phyloP scores from a whole-genome alignment of 805 yeast genomes.

The Saccharomycopsis capsularis region DNA sequence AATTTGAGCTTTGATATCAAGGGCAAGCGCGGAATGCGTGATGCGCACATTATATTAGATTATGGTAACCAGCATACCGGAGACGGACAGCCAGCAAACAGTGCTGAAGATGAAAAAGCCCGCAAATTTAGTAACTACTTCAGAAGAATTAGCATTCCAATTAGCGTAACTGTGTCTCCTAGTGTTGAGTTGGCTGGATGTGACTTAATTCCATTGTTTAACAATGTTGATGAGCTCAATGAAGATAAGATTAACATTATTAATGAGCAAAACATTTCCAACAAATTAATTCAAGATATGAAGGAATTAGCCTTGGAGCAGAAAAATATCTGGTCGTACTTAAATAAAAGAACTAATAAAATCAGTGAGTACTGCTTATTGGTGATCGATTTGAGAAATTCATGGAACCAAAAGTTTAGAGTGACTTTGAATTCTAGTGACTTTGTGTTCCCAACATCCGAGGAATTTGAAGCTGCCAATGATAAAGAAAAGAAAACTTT shows the following conservation, averaged over 20 bases:
- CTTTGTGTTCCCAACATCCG: slow-evolving; percentile 22
- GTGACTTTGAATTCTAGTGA: slow-evolving; percentile 26
- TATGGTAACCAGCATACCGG: slow-evolving; percentile 42
- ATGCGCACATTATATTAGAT: slow-evolving; percentile 57
- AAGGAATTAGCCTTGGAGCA: slow-evolving; percentile 18
- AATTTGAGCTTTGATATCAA: slow-evolving; percentile 48
- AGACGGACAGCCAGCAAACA: slow-evolving; percentile 24
- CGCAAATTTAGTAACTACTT: slow-evolving; percentile 30
- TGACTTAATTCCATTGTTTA: slow-evolving; percentile 58
- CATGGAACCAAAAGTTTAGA: slow-evolving; percentile 58
- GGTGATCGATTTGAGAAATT: slow-evolving; percentile 71
- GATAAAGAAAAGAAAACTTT: slow-evolving; percentile 23
- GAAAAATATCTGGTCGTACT: slow-evolving; percentile 21
- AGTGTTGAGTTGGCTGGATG: slow-evolving; percentile 69
- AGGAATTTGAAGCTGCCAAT: slow-evolving; percentile 29
- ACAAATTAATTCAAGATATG: slow-evolving; percentile 9
- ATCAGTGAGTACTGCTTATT: slow-evolving; percentile 53
- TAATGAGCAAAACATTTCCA: slow-evolving; percentile 27
- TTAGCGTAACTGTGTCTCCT: slow-evolving; percentile 62
- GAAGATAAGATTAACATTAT: slow-evolving; percentile 23
- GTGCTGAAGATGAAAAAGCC: slow-evolving; percentile 20
- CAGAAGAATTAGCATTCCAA: slow-evolving; percentile 59
- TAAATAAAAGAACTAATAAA: slow-evolving; percentile 29
- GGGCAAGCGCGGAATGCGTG: slow-evolving; percentile 70
- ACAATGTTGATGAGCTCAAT: slow-evolving; percentile 24